These are phyloP conservation scores for Fusarium irregulare DNA, from an alignment of 2,329 filamentous ascomycete species.

Conservation along the genomic window DNA sequence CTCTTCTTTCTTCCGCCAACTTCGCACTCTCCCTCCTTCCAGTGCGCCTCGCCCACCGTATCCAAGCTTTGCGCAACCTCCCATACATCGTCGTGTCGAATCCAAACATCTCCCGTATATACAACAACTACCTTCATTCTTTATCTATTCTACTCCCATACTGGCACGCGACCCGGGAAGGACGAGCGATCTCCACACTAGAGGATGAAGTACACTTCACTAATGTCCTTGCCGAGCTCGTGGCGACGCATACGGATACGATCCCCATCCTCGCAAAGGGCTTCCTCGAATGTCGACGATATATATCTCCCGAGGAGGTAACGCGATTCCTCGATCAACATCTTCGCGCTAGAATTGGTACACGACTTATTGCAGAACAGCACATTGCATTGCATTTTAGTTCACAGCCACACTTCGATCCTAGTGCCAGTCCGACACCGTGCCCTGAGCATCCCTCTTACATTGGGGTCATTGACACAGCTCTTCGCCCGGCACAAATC, in stretches of 20 bases:
- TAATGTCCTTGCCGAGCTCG: slow-evolving; percentile 92
- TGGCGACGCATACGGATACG: slow-evolving; percentile 92
- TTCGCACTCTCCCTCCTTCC: slow-evolving; percentile 94
- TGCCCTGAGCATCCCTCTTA: slow-evolving; percentile 71
- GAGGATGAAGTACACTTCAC: slow-evolving; percentile 94
- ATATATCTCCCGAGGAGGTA: slow-evolving; percentile 85
- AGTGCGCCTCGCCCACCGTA: slow-evolving; percentile 90
- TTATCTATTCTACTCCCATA: slow-evolving; percentile 91
- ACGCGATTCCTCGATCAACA: slow-evolving; percentile 94
- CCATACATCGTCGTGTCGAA: slow-evolving; percentile 99
- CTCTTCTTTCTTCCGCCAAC: slow-evolving; percentile 90
- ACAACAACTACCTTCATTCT: slow-evolving; percentile 95
- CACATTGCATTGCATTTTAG: slow-evolving; percentile 89
- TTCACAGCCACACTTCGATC: slow-evolving; percentile 75
- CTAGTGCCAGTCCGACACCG: slow-evolving; percentile 61
- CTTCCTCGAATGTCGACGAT: slow-evolving; percentile 92
- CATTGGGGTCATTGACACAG: slow-evolving; percentile 95
- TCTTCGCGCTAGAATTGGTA: slow-evolving; percentile 92
- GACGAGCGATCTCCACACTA: slow-evolving; percentile 64
- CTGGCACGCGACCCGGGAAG: slow-evolving; percentile 60
- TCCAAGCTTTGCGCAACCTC: slow-evolving; percentile 90
- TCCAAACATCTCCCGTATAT: slow-evolving; percentile 91
- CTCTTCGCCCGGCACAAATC: slow-evolving; percentile 81
- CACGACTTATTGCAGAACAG: slow-evolving; percentile 92
- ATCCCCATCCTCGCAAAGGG: slow-evolving; percentile 92